Conservation (phyloP, 805 yeast genomes). For the Kazachstania viticola region DNA sequence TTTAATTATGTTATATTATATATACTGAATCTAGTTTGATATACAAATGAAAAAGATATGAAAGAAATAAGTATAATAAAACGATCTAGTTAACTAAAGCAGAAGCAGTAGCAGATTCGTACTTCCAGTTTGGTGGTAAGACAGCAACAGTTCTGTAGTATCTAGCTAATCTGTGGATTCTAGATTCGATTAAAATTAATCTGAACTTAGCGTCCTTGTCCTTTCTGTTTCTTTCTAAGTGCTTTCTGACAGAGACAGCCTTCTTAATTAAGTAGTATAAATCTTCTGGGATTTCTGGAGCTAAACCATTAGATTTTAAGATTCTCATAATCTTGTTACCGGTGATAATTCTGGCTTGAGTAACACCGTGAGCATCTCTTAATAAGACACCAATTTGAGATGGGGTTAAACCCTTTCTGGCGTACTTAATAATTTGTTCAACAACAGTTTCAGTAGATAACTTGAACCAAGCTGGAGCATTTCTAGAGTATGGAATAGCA, state of each 20-base stretch:
- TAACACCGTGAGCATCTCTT: slow-evolving; percentile 99
- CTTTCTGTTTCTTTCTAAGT: slow-evolving; percentile 99
- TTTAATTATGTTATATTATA: no score
- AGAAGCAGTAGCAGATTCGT: slow-evolving; percentile 99
- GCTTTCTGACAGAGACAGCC: slow-evolving; percentile 99
- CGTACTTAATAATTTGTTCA: slow-evolving; percentile 98
- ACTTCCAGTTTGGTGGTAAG: slow-evolving; percentile 99
- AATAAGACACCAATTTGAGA: slow-evolving; percentile 98
- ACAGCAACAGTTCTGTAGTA: slow-evolving; percentile 99
- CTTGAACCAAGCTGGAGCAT: slow-evolving; percentile 99
- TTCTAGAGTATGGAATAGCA: slow-evolving; percentile 98
- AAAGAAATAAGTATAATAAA: slow-evolving; percentile 8
- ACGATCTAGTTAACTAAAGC: slow-evolving; percentile 89
- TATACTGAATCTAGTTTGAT: no score
- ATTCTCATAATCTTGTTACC: slow-evolving; percentile 99
- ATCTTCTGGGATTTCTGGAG: slow-evolving; percentile 99
- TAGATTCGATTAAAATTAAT: slow-evolving; percentile 98
- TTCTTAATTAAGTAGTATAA: slow-evolving; percentile 97
- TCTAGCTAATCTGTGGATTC: slow-evolving; percentile 99
- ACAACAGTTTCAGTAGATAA: slow-evolving; percentile 87
- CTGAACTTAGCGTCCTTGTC: slow-evolving; percentile 99
- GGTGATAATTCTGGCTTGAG: slow-evolving; percentile 93
- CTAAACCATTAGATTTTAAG: slow-evolving; percentile 98
- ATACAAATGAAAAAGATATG: no score
- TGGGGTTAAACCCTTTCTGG: slow-evolving; percentile 99